Evolutionary conservation across 495 filamentous ascomycete species (phyloP).

Genomic region (Talaromyces stipitatus): DNA sequence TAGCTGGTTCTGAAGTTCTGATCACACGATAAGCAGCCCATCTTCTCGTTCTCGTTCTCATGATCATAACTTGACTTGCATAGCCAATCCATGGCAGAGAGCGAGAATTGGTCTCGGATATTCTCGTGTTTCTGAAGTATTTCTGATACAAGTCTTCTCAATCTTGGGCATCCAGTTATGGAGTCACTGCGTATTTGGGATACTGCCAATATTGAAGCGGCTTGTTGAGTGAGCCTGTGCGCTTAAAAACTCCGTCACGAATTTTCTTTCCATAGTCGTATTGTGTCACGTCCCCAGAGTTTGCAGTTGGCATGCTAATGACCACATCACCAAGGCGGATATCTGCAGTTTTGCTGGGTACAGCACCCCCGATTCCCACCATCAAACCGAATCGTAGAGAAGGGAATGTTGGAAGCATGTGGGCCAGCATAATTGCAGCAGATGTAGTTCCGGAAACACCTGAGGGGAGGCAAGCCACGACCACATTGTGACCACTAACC

Average conservation of each 20-base stretch:
- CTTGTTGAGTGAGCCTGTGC: slow-evolving; percentile 23
- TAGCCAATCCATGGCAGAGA: slow-evolving; percentile 16
- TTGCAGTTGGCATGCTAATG: slow-evolving; percentile 17
- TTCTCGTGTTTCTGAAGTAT: slow-evolving; percentile 4
- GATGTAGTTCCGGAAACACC: slow-evolving; percentile 17
- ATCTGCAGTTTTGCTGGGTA: slow-evolving; percentile 16
- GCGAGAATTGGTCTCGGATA: slow-evolving; percentile 10
- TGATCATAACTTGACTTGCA: slow-evolving; percentile 23
- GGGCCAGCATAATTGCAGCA: slow-evolving; percentile 15
- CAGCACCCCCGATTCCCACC: slow-evolving; percentile 28
- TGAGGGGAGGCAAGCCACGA: slow-evolving; percentile 20
- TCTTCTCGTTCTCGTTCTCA: not conserved
- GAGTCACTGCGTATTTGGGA: slow-evolving; percentile 12
- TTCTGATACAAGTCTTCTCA: slow-evolving; percentile 9
- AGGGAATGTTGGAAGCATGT: slow-evolving; percentile 17
- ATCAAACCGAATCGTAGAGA: slow-evolving; percentile 18
- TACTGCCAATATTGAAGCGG: slow-evolving; percentile 19
- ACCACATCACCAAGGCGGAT: slow-evolving; percentile 30
- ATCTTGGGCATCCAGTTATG: slow-evolving; percentile 10
- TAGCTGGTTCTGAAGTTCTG: not conserved
- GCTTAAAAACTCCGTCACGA: slow-evolving; percentile 16
- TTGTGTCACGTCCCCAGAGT: slow-evolving; percentile 19
- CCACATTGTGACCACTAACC: slow-evolving; percentile 22
- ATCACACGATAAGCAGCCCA: slow-evolving; percentile 8
- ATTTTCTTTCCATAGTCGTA: slow-evolving; percentile 31